Conservation (phyloP, 225 moss, liverwort and hornwort species). For the Physcomitrellopsis africana region DNA sequence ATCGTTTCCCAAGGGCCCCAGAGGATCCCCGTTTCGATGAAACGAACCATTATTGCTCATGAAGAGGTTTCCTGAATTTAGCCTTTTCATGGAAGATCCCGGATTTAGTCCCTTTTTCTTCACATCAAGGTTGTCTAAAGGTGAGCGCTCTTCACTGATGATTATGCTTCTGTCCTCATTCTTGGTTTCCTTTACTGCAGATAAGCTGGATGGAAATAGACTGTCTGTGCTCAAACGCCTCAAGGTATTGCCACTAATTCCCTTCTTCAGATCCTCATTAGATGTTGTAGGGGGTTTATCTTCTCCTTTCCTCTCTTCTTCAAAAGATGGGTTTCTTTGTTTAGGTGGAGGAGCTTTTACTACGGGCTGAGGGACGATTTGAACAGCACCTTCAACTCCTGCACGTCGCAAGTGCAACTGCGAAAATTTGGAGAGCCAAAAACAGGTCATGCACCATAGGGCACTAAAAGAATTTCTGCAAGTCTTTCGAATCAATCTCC, state of each 20-base stretch:
- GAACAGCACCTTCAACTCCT: slow-evolving; percentile 75
- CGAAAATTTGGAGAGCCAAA: slow-evolving; percentile 24
- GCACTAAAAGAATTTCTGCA: slow-evolving; percentile 6
- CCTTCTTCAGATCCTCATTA: slow-evolving; percentile 47
- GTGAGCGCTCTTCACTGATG: slow-evolving; percentile 42
- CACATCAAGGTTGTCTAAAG: slow-evolving; percentile 38
- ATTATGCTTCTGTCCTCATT: slow-evolving; percentile 37
- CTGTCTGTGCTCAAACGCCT: slow-evolving; percentile 40
- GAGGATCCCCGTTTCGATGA: slow-evolving; percentile 52
- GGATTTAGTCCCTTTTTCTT: slow-evolving; percentile 52
- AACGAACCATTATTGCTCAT: slow-evolving; percentile 51
- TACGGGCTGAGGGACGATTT: slow-evolving; percentile 37
- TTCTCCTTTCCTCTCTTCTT: slow-evolving; percentile 45
- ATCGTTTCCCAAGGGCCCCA: slow-evolving; percentile 62
- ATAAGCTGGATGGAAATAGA: slow-evolving; percentile 43
- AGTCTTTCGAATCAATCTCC: background rate
- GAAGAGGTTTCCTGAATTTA: slow-evolving; percentile 54
- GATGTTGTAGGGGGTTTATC: slow-evolving; percentile 26
- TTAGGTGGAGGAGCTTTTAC: slow-evolving; percentile 33
- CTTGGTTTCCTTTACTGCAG: slow-evolving; percentile 41
- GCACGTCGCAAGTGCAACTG: slow-evolving; percentile 91
- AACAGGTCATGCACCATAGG: slow-evolving; percentile 9
- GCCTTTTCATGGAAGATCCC: slow-evolving; percentile 61
- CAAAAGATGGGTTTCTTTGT: slow-evolving; percentile 37
- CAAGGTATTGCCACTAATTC: slow-evolving; percentile 36